Evolutionary conservation across 495 filamentous ascomycete genomes (phyloP).

Genomic region (Sabuloglossum arenarium): DNA sequence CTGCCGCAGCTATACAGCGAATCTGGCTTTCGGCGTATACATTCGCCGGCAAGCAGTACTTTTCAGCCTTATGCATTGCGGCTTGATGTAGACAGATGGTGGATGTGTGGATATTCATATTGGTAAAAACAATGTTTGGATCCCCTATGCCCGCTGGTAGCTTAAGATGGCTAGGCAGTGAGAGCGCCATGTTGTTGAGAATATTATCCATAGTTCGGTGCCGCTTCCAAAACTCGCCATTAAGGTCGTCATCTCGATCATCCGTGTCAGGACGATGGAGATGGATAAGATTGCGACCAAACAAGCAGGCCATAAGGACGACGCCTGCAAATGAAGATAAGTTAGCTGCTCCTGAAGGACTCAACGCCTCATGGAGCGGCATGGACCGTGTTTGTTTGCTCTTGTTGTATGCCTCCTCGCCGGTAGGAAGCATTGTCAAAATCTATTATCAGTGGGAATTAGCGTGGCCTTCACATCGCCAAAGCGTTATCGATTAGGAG

Average conservation of each 20-base stretch:
- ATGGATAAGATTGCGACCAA: conserved; percentile 87
- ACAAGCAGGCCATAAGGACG: conserved; percentile 64
- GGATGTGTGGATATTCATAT: conserved; percentile 92
- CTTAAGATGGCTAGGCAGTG: conserved; percentile 63
- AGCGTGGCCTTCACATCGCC: not conserved
- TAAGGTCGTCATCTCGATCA: conserved; percentile 70
- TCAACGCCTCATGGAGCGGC: conserved; percentile 49
- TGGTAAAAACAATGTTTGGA: conserved; percentile 81
- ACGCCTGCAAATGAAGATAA: conserved; percentile 68
- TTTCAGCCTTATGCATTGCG: conserved; percentile 92
- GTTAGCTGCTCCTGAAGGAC: conserved; percentile 43
- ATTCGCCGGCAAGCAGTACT: conserved; percentile 54
- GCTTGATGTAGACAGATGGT: conserved; percentile 96
- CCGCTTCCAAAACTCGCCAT: conserved; percentile 91
- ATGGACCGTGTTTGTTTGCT: conserved; percentile 50
- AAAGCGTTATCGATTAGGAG: not conserved
- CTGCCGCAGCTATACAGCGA: conserved; percentile 79
- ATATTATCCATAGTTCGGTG: conserved; percentile 81
- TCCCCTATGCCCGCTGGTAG: conserved; percentile 56
- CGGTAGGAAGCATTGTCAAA: conserved; percentile 61
- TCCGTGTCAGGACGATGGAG: conserved; percentile 74
- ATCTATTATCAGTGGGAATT: conserved; percentile 25
- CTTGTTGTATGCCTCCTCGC: conserved; percentile 72
- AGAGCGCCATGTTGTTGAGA: conserved; percentile 64
- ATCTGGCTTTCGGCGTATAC: conserved; percentile 79